Evolutionary conservation across 371 early-diverging fungal species (phyloP), one percentile per base, ranked within the genome.

Genomic region (Rhizopus sp.): DNA sequence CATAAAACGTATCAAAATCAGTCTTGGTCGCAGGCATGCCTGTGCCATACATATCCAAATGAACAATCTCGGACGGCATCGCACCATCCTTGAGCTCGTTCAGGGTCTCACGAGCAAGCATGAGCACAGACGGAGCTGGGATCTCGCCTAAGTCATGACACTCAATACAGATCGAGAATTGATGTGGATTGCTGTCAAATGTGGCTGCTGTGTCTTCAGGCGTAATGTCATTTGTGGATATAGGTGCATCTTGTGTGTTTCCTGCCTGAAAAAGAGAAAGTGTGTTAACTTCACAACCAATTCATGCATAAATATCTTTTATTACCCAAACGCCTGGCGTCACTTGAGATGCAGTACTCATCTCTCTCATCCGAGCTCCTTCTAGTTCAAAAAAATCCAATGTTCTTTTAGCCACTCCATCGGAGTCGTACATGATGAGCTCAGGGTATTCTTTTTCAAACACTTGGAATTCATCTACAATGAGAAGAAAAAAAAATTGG

Each of bases 111-210:
- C 70, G 57, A 1, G 77, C 80, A 9, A 78, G 41, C 7, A 66
- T 70, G 5, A 85, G 55, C 0, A 71, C 76, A 9, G 82, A 74
- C 0, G 78, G 71, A 1, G 73, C 55, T 0, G 85, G 82, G 63
- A 78, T 77, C 39, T 83, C 85, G 3, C 82, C 78, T 0, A 81
- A 55, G 39, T 85, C 81, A 44, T 83, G 84, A 32, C 81, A 63
- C 57, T 87, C 85, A 17, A 87, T 71, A 39, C 87, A 87, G 15
- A 87, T 75, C 1, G 84, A 80, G 39, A 85, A 81, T 30, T 69
- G 72, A 46, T 81, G 69, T 16, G 75, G 77, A 55, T 80, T 77
- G 40, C 66, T 9, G 13, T 57, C 29, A 13, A 40, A 29, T 7
- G 50, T 39, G 16, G 50, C 12, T 37, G 12, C 40, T 37, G 38